Percentiles rank a stretch among this genome's conserved stretches.
phyloP scores from a whole-genome alignment of 2,329 filamentous ascomycete species.

The Coleophoma eucalyptorum region DNA sequence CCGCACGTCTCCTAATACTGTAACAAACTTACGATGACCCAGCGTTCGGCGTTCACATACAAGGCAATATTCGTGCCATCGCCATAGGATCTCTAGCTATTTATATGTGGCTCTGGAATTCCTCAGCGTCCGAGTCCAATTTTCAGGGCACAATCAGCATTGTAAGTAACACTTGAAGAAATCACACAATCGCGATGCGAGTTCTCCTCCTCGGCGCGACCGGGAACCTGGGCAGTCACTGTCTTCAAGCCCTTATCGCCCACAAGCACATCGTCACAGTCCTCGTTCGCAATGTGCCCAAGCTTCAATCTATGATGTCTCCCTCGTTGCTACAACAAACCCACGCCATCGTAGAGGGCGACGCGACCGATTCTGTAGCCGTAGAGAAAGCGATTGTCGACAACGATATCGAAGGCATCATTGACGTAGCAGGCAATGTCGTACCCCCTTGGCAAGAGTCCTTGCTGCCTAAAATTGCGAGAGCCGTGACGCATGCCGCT shows the following conservation, averaged over 20 bases:
- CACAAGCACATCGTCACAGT: slow-evolving; percentile 32
- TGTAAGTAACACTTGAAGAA: slow-evolving; percentile 4
- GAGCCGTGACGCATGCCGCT: slow-evolving; percentile 29
- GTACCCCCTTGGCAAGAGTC: slow-evolving; percentile 33
- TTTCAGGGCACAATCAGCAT: background rate
- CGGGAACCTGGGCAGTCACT: slow-evolving; percentile 33
- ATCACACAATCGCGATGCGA: slow-evolving; percentile 26
- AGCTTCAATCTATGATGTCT: slow-evolving; percentile 32
- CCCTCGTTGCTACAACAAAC: slow-evolving; percentile 22
- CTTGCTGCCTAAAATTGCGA: slow-evolving; percentile 31
- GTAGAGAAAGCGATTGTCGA: slow-evolving; percentile 33
- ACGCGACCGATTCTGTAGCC: slow-evolving; percentile 29
- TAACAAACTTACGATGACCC: no score
- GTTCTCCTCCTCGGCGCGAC: slow-evolving; percentile 36
- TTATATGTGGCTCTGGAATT: no score
- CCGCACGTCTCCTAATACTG: background rate
- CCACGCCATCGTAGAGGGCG: slow-evolving; percentile 29
- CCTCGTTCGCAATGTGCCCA: slow-evolving; percentile 33
- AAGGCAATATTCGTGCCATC: no score
- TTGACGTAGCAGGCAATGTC: slow-evolving; percentile 35
- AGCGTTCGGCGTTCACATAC: no score
- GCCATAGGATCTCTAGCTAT: no score
- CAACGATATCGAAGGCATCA: slow-evolving; percentile 32
- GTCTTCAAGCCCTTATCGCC: slow-evolving; percentile 28
- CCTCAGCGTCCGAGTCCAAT: no score